Evolutionary conservation across 495 filamentous ascomycete genomes (phyloP).

Genomic region (Diplogelasinospora grovesii): DNA sequence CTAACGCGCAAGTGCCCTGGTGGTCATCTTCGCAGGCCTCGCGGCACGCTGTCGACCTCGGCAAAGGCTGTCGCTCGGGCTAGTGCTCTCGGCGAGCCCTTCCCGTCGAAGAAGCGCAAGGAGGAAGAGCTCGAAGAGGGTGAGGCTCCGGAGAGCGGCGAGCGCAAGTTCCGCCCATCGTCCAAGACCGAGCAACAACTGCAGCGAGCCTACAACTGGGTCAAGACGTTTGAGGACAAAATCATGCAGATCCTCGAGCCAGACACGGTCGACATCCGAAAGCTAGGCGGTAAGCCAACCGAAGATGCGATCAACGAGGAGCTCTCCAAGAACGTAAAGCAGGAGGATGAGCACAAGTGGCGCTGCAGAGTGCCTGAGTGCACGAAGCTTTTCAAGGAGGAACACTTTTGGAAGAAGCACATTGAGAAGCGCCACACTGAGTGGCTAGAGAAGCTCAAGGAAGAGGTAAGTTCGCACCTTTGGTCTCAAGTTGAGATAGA

Average conservation of each 20-base stretch:
- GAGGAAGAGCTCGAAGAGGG: slow-evolving; percentile 65
- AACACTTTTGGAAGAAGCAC: slow-evolving; percentile 95
- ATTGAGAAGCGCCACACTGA: slow-evolving; percentile 92
- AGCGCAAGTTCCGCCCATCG: slow-evolving; percentile 58
- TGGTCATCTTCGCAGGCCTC: slow-evolving; percentile 86
- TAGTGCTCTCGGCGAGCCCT: slow-evolving; percentile 70
- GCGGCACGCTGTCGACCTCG: slow-evolving; percentile 69
- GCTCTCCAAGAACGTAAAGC: slow-evolving; percentile 79
- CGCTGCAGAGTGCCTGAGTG: slow-evolving; percentile 95
- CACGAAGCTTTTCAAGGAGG: slow-evolving; percentile 94
- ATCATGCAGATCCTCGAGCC: slow-evolving; percentile 86
- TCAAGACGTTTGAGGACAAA: slow-evolving; percentile 98
- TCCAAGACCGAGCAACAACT: slow-evolving; percentile 84
- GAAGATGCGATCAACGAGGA: slow-evolving; percentile 86
- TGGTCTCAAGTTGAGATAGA: no score
- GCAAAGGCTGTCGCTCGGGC: slow-evolving; percentile 81
- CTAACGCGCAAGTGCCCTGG: slow-evolving; percentile 92
- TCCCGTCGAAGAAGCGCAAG: slow-evolving; percentile 69
- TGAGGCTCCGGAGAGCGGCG: slow-evolving; percentile 49
- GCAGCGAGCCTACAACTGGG: slow-evolving; percentile 95
- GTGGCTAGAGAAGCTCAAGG: slow-evolving; percentile 73
- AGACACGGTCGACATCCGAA: slow-evolving; percentile 73
- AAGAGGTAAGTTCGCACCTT: slow-evolving; percentile 59
- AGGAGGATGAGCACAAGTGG: slow-evolving; percentile 94
- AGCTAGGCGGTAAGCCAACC: slow-evolving; percentile 81